Conservation (phyloP, 805 yeast genomes). For the Saturnispora zaruensis region DNA sequence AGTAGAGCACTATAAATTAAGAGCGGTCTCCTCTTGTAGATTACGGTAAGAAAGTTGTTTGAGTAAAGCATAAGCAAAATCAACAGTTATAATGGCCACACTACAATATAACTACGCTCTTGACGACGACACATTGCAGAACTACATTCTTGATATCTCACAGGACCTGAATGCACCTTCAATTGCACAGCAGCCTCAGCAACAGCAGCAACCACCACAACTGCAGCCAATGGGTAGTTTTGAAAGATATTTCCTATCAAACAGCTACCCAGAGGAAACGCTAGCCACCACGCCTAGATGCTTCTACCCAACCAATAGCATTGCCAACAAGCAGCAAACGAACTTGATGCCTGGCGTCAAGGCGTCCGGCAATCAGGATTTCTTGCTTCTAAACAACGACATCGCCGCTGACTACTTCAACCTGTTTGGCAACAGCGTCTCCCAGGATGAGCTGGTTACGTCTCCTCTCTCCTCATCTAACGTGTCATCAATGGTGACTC, state of each 20-base stretch:
- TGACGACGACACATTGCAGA: neutral
- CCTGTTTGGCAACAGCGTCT: neutral
- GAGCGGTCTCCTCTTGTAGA: neutral
- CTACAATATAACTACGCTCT: neutral
- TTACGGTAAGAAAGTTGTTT: too few relatives aligned
- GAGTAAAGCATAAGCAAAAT: too few relatives aligned
- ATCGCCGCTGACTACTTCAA: conserved; percentile 6
- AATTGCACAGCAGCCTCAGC: neutral
- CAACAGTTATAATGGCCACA: too few relatives aligned
- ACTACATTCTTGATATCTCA: neutral
- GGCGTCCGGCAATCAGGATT: neutral
- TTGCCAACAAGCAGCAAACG: neutral
- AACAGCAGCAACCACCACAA: neutral
- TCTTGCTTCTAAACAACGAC: conserved; percentile 1
- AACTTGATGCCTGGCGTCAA: neutral
- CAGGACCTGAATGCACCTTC: neutral
- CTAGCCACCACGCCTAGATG: conserved; percentile 5
- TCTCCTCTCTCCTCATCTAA: conserved; percentile 1
- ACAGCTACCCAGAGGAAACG: neutral
- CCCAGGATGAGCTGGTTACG: neutral
- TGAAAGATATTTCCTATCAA: neutral
- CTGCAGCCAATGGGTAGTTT: neutral
- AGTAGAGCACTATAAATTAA: neutral
- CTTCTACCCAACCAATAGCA: conserved; percentile 6
- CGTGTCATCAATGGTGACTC: neutral